Base-by-base conservation (phyloP, 768 basidiomycete genomes). In the Gloeopeniophorella convolvens region DNA sequence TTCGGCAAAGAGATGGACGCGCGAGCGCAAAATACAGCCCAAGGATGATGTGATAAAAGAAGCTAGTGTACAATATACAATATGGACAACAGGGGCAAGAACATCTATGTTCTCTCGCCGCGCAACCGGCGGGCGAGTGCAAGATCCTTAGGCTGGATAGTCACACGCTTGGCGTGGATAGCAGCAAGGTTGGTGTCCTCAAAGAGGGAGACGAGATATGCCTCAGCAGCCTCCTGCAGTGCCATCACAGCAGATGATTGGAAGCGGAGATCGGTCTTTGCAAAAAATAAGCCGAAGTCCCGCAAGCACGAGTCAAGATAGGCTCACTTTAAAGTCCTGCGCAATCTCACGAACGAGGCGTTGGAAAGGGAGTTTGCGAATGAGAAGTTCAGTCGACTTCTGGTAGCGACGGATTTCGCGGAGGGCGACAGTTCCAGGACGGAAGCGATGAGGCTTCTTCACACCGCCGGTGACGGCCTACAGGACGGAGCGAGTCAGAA, bases 311-410 rank as follows among this genome's bases (percentile, higher is more conserved):
- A 13, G 42, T 0, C 0, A 8, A 23, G 10, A 5, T 12, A 48
- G 23, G 62, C 68, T 24, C 20, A 73, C 77, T 78, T 92, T 94
- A 78, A 93, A 92, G 63, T 93, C 92, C 71, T 93, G 92, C 27
- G 92, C 91, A 58, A 95, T 94, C 71, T 95, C 92, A 68, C 86
- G 85, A 58, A 94, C 91, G 51, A 95, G 85, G 61, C 91, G 83
- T 70, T 93, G 91, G 85, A 93, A 92, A 58, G 89, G 90, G 54
- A 93, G 80, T 69, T 91, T 92, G 67, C 90, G 82, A 64, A 94
- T 92, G 58, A 94, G 76, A 48, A 93, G 80, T 73, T 93, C 90
- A 34, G 90, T 93, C 28, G 89, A 89, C 73, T 90, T 92, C 69
- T 93, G 89, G 73, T 92, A 92, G 54, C 88, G 79, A 65, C 90